phyloP scores from a whole-genome alignment of 805 yeast species.

The Wickerhamomyces alni region DNA sequence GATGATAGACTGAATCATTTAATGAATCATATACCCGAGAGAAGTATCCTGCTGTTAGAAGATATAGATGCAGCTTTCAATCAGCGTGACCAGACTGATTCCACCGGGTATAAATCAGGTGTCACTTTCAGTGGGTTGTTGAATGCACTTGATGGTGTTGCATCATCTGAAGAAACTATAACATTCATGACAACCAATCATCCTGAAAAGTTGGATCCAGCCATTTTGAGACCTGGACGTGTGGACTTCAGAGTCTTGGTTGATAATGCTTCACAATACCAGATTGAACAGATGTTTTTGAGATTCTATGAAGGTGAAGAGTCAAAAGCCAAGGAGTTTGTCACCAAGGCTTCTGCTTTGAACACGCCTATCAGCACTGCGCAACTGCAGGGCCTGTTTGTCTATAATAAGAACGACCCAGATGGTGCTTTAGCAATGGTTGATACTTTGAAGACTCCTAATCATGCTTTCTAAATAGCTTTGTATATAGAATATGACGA shows the following conservation, averaged over 20 bases:
- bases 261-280: constrained; percentile 82
- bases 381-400: constrained; percentile 91
- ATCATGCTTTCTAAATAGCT: constrained; percentile 24
- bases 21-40: constrained; percentile 92
- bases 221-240: constrained; percentile 90
- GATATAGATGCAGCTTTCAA: constrained; percentile 96
- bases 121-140: constrained; percentile 93
- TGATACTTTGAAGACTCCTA: constrained; percentile 27
- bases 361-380: constrained; percentile 77
- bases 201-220: constrained; percentile 90
- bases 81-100: constrained; percentile 68
- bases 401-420: constrained; percentile 83
- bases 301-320: constrained; percentile 71
- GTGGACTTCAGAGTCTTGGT: constrained; percentile 78
- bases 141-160: constrained; percentile 95
- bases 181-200: constrained; percentile 99
- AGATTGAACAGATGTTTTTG: constrained; percentile 77
- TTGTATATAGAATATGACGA: not conserved
- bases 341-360: constrained; percentile 34
- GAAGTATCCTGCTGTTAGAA: constrained; percentile 79
- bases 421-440: constrained; percentile 67
- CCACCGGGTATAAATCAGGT: constrained; percentile 75
- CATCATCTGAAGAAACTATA: constrained; percentile 92
- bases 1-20: constrained; percentile 92
- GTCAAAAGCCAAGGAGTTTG: constrained; percentile 44